A percentile compares a stretch with the other conserved stretches of the same genome.
phyloP scores from a whole-genome alignment of 306 rosid genomes.

The Ceratonia siliqua region DNA sequence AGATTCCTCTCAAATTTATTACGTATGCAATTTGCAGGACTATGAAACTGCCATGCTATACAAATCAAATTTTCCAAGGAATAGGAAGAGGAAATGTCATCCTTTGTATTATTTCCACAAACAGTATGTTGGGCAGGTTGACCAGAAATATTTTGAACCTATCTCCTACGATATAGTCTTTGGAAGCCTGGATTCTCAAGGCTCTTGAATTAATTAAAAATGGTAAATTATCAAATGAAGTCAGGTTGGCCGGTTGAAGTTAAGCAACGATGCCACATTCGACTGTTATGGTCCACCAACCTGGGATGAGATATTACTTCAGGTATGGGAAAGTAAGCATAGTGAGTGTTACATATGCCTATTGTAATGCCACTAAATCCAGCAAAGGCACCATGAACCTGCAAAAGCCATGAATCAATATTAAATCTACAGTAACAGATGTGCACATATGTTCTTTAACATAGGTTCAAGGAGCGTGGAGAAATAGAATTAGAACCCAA shows the following conservation, averaged over 20 bases:
- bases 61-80: slow-evolving; percentile 32
- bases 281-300: slow-evolving; percentile 82
- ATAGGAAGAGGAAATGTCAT: slow-evolving; percentile 35
- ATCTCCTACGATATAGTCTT: slow-evolving; percentile 40
- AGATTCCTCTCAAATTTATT: slow-evolving; percentile 28
- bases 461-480: background rate
- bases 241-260: slow-evolving; percentile 99
- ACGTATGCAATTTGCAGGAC: slow-evolving; percentile 33
- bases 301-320: slow-evolving; percentile 92
- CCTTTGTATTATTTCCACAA: slow-evolving; percentile 58
- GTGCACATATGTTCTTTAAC: background rate
- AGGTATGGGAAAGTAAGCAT: slow-evolving; percentile 89
- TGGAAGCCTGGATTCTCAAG: slow-evolving; percentile 39
- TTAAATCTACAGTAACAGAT: background rate
- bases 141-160: slow-evolving; percentile 37
- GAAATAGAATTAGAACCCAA: background rate
- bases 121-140: slow-evolving; percentile 21
- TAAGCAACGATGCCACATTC: slow-evolving; percentile 99
- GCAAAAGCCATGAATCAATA: slow-evolving; percentile 36
- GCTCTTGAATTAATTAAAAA: slow-evolving; percentile 34
- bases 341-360: slow-evolving; percentile 95
- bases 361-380: slow-evolving; percentile 96
- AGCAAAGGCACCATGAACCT: slow-evolving; percentile 99
- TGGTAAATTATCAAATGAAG: slow-evolving; percentile 46
- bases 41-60: slow-evolving; percentile 45